A percentile compares a stretch with the other conserved stretches of the same genome.
Evolutionary conservation across 495 filamentous ascomycete genomes (phyloP).

Genomic region (Glarea lozoyensis): DNA sequence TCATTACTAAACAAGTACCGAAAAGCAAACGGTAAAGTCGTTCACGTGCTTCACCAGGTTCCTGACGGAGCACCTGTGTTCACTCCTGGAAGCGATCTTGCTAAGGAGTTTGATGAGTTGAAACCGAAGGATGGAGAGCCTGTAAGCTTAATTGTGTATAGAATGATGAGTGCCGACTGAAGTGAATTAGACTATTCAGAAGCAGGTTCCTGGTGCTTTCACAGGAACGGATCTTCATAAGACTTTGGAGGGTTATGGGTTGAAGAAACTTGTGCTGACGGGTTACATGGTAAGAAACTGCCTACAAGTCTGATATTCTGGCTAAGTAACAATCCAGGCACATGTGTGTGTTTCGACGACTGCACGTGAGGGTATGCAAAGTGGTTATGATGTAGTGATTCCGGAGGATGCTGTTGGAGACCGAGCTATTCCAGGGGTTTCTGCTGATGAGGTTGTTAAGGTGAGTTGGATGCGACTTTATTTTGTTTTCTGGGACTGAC

Average conservation of each 20-base stretch:
- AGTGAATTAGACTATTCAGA: too few relatives aligned
- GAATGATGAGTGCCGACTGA: too few relatives aligned
- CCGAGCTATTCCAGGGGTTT: slow-evolving; percentile 27
- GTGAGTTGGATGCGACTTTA: too few relatives aligned
- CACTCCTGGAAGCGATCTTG: slow-evolving; percentile 43
- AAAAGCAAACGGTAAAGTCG: slow-evolving; percentile 34
- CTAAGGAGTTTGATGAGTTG: slow-evolving; percentile 43
- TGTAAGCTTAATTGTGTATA: too few relatives aligned
- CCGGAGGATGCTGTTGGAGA: slow-evolving; percentile 50
- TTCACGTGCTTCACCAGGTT: slow-evolving; percentile 46
- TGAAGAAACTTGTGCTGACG: slow-evolving; percentile 21
- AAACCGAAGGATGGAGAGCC: slow-evolving; percentile 32
- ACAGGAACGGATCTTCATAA: slow-evolving; percentile 23
- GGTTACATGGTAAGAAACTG: too few relatives aligned
- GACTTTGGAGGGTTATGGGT: slow-evolving; percentile 17
- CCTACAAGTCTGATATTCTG: too few relatives aligned
- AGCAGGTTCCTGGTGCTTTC: slow-evolving; percentile 23
- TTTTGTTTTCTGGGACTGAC: too few relatives aligned
- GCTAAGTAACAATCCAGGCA: too few relatives aligned
- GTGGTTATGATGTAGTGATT: slow-evolving; percentile 50
- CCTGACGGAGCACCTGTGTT: slow-evolving; percentile 53
- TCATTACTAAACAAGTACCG: slow-evolving; percentile 44
- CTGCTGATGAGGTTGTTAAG: slow-evolving; percentile 29
- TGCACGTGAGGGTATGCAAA: slow-evolving; percentile 41
- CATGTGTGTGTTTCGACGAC: slow-evolving; percentile 57